Percentiles rank a stretch among this genome's conserved stretches.
phyloP scores from a whole-genome alignment of 2,329 filamentous ascomycete genomes.

The Pseudogymnoascus sp. region DNA sequence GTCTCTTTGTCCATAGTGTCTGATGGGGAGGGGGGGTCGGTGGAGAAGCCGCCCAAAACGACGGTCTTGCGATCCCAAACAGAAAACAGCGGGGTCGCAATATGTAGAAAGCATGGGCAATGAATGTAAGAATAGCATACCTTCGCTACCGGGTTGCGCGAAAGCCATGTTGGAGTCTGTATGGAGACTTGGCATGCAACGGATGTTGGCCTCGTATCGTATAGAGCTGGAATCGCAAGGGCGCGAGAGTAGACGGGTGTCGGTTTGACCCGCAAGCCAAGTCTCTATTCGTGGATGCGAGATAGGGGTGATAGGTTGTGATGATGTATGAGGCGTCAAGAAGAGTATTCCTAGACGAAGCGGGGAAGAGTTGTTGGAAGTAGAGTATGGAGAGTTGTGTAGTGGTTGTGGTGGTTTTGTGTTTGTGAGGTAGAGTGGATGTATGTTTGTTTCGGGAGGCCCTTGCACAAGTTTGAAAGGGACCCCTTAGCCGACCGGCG shows the following conservation, averaged over 20 bases:
- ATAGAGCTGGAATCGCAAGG: neutral
- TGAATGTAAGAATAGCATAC: slow-evolving; percentile 2
- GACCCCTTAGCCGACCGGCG: neutral
- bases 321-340: neutral
- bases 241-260: neutral
- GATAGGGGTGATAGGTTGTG: neutral
- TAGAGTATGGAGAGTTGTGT: neutral
- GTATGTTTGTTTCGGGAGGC: neutral
- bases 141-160: neutral
- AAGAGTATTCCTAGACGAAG: neutral
- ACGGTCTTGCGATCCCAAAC: neutral
- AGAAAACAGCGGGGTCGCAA: neutral
- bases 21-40: neutral
- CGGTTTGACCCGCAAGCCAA: neutral
- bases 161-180: neutral
- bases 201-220: neutral
- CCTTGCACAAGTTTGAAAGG: neutral
- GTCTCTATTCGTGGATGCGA: neutral
- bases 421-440: neutral
- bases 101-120: neutral
- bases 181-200: neutral
- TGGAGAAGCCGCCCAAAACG: neutral
- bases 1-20: neutral
- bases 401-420: neutral
- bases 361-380: neutral